Evolutionary conservation across 1,284 basidiomycete species (phyloP), one percentile per base, ranked within the genome.

Genomic region (Tilletiaria anomala): DNA sequence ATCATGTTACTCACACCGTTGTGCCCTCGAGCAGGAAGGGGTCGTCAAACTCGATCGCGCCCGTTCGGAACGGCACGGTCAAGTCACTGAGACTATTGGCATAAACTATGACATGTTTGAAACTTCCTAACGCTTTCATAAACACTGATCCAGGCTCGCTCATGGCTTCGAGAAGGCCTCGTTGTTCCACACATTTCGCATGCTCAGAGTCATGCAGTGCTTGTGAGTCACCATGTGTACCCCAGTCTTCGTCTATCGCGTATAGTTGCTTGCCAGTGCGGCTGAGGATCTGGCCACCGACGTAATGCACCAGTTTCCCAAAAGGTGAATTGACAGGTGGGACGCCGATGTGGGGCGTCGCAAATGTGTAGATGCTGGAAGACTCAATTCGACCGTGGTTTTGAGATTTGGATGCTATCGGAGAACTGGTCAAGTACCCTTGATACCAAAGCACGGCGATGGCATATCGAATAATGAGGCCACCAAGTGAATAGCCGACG

Each of bases 311-410:
- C 0, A 79, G 43, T 0, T 71, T 70, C 0, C 80, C 83, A 32
- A 82, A 65, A 24, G 80, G 68, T 1, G 79, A 76, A 76, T 72
- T 33, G 21, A 62, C 66, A 2, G 47, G 42, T 0, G 67, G 61
- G 3, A 70, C 50, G 6, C 83, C 84, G 16, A 86, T 71, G 51
- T 84, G 79, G 1, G 85, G 84, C 0, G 85, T 84, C 2, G 84
- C 82, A 41, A 88, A 71, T 0, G 84, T 84, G 39, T 77, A 77
- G 63, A 88, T 85, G 59, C 83, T 83, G n/a, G n/a, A n/a, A n/a
- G 43, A 82, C 73, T 0, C 82, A 80, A 16, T n/a, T 19, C 2
- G 39, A 44, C 11, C 37, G 37, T 3, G 47, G 16, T 0, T 15
- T 32, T 4, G 47, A 22, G 19, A 12, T 12, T n/a, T 35, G 16